These are phyloP conservation scores for Tylopilus sp. DNA, from an alignment of 768 basidiomycete species.

Conservation along the genomic window DNA sequence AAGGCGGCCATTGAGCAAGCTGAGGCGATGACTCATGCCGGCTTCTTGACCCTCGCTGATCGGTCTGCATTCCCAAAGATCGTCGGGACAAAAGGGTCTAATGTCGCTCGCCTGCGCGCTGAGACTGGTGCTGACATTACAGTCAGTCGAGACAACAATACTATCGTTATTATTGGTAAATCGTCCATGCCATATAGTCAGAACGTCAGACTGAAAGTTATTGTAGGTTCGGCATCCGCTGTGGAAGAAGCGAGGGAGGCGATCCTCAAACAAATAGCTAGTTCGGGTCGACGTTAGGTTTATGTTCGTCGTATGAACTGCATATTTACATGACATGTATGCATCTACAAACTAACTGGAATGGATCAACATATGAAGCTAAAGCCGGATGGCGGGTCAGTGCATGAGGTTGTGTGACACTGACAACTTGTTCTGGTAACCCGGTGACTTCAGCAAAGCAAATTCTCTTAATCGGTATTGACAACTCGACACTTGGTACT, in stretches of 20 bases:
- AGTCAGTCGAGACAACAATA: slow-evolving; percentile 83
- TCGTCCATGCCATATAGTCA: background rate
- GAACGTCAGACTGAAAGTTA: slow-evolving; percentile 5
- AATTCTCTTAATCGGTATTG: no score
- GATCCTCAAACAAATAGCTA: slow-evolving; percentile 58
- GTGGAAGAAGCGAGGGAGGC: slow-evolving; percentile 74
- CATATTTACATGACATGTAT: slow-evolving; percentile 28
- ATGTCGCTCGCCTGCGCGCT: slow-evolving; percentile 79
- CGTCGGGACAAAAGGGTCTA: slow-evolving; percentile 88
- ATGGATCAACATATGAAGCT: slow-evolving; percentile 9
- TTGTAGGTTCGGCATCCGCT: slow-evolving; percentile 62
- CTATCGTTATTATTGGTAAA: slow-evolving; percentile 82
- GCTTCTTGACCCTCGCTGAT: slow-evolving; percentile 80
- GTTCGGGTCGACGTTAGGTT: slow-evolving; percentile 22
- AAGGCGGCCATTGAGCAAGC: slow-evolving; percentile 71
- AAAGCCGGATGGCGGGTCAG: no score
- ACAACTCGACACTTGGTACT: background rate
- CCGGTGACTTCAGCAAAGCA: no score
- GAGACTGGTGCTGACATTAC: slow-evolving; percentile 93
- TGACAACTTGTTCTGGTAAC: no score
- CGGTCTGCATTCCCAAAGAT: slow-evolving; percentile 89
- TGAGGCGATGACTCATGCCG: slow-evolving; percentile 70
- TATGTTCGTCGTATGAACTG: slow-evolving; percentile 5
- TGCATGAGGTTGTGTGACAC: no score
- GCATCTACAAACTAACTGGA: slow-evolving; percentile 26